Conservation (phyloP, 2,329 filamentous ascomycete genomes). For the Ophiostoma sp. region DNA sequence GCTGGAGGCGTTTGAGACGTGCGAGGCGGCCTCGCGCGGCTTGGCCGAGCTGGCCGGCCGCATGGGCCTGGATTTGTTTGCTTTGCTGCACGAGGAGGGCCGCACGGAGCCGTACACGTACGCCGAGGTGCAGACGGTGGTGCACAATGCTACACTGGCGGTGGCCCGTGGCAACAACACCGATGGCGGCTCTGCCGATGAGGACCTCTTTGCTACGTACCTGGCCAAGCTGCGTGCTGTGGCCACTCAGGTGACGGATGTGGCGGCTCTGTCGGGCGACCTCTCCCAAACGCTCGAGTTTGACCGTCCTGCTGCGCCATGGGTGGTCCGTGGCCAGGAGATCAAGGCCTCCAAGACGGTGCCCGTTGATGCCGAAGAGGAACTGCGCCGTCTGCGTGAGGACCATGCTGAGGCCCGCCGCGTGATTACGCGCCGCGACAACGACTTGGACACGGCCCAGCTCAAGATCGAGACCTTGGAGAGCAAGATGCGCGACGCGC, state of each 20-base stretch:
- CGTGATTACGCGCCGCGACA: conserved; percentile 70
- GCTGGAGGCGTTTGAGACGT: conserved; percentile 67
- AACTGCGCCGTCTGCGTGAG: conserved; percentile 76
- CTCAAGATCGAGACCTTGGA: conserved; percentile 93
- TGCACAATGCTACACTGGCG: conserved; percentile 54
- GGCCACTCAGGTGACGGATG: conserved; percentile 64
- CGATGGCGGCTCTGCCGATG: conserved; percentile 46
- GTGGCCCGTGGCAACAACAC: conserved; percentile 24
- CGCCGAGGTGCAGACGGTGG: conserved; percentile 63
- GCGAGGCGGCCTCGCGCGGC: conserved; percentile 63
- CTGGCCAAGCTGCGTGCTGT: conserved; percentile 65
- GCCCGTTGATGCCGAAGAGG: conserved; percentile 80
- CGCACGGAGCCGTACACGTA: conserved; percentile 67
- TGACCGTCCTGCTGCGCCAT: conserved; percentile 73
- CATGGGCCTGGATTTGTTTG: conserved; percentile 66
- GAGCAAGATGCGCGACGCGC: conserved; percentile 79
- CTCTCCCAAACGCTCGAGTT: conserved; percentile 76
- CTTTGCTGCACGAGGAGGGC: conserved; percentile 69
- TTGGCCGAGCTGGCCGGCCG: conserved; percentile 66
- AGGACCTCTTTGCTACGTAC: conserved; percentile 70
- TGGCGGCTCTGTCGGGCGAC: conserved; percentile 69
- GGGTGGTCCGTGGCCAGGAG: conserved; percentile 78
- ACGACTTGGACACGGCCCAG: conserved; percentile 80
- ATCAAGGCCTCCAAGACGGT: conserved; percentile 79
- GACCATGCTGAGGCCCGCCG: conserved; percentile 77